Conservation (phyloP, 2,329 filamentous ascomycete genomes). For the Trichoderma hamatum region DNA sequence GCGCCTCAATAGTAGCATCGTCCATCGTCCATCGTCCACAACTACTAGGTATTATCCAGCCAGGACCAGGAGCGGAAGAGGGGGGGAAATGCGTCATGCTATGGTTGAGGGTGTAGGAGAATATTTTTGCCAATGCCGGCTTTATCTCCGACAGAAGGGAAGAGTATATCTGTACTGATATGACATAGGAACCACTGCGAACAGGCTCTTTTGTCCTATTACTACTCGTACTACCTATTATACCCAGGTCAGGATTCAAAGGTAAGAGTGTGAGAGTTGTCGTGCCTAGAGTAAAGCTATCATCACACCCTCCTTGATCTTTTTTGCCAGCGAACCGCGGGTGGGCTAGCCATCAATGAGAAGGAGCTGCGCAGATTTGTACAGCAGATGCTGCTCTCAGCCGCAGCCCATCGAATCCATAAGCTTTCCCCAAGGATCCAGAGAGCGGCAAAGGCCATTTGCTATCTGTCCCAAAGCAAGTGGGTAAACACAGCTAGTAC, state of each 20-base stretch:
- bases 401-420: neutral
- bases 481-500: neutral
- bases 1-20: conserved; percentile 22
- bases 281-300: neutral
- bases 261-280: neutral
- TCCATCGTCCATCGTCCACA: conserved; percentile 3
- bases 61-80: neutral
- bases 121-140: neutral
- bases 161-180: neutral
- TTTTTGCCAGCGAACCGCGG: conserved; percentile 11
- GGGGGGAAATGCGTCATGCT: neutral
- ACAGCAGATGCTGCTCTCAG: neutral
- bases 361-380: conserved; percentile 26
- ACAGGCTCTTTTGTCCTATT: neutral
- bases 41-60: neutral
- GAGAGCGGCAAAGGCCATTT: conserved; percentile 2
- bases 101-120: neutral
- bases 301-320: neutral
- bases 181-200: neutral
- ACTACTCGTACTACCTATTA: neutral
- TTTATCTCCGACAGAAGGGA: neutral
- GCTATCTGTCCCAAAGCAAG: neutral
- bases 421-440: neutral
- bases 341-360: conserved; percentile 37
- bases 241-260: neutral